A percentile compares a stretch with the other conserved stretches of the same genome.
Conservation (phyloP, 345 rosid genomes). For the Firmiana major region DNA sequence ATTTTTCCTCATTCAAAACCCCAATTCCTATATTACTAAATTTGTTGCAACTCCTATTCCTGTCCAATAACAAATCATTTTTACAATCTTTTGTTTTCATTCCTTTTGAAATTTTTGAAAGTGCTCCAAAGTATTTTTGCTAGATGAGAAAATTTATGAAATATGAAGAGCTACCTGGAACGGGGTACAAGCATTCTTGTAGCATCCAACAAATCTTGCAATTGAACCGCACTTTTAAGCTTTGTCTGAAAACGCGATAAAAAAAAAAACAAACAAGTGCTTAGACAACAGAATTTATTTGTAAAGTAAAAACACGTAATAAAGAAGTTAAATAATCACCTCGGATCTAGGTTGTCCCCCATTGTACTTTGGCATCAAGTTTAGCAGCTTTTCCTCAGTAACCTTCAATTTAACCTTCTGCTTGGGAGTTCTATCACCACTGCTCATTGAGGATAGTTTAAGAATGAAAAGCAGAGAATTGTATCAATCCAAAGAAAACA, state of each 20-base stretch:
- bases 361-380: conserved; percentile 94
- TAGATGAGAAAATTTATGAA: conserved; percentile 4
- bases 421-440: conserved; percentile 99
- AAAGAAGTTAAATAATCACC: conserved; percentile 33
- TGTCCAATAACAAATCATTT: background rate
- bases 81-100: background rate
- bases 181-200: conserved; percentile 95
- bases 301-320: background rate
- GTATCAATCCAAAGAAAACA: background rate
- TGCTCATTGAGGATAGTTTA: conserved; percentile 29
- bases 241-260: conserved; percentile 64
- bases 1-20: background rate
- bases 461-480: background rate
- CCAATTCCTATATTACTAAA: background rate
- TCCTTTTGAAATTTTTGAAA: background rate
- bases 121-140: background rate
- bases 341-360: conserved; percentile 93
- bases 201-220: conserved; percentile 99
- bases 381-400: conserved; percentile 91
- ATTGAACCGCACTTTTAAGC: conserved; percentile 90
- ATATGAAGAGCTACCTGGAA: conserved; percentile 52
- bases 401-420: conserved; percentile 98
- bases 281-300: background rate
- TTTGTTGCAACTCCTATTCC: background rate
- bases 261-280: conserved; percentile 2